Conservation (phyloP, 2,329 filamentous ascomycete species). For the Leptosphaerulina australis region DNA sequence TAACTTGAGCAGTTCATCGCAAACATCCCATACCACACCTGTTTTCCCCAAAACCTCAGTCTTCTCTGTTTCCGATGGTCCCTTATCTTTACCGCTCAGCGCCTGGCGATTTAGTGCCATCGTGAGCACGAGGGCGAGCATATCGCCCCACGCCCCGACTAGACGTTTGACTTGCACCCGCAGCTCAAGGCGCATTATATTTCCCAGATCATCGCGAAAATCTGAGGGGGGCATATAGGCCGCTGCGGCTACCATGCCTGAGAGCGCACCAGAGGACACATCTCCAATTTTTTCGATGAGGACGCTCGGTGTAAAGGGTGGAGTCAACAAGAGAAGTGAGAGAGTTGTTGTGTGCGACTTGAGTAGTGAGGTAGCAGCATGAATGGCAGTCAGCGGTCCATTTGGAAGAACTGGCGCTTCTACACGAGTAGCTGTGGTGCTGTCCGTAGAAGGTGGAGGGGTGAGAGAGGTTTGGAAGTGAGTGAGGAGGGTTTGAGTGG, state of each 20-base stretch:
- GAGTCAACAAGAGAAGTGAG: constrained; percentile 82
- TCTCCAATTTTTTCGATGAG: constrained; percentile 72
- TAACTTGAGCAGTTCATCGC: constrained; percentile 72
- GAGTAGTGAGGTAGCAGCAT: constrained; percentile 73
- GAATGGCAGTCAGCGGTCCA: constrained; percentile 68
- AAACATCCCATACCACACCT: constrained; percentile 81
- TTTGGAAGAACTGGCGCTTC: constrained; percentile 31
- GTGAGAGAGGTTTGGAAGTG: constrained; percentile 47
- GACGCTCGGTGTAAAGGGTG: constrained; percentile 82
- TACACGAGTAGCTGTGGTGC: constrained; percentile 7
- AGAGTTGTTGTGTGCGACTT: constrained; percentile 86
- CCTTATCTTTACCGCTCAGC: constrained; percentile 23
- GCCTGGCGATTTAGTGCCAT: constrained; percentile 61
- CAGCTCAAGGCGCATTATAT: constrained; percentile 67
- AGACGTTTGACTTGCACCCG: constrained; percentile 64
- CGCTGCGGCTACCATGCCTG: constrained; percentile 69
- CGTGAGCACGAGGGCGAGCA: constrained; percentile 66
- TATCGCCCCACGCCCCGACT: constrained; percentile 65
- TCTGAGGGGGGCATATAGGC: constrained; percentile 23
- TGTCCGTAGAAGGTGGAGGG: constrained; percentile 20
- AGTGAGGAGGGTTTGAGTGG: constrained; percentile 44
- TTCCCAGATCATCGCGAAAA: constrained; percentile 31
- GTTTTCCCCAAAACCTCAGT: constrained; percentile 66
- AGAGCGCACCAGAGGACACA: constrained; percentile 74
- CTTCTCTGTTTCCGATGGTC: constrained; percentile 33